Conservation (phyloP, 164 flowering plant species). For the Piper betle region DNA sequence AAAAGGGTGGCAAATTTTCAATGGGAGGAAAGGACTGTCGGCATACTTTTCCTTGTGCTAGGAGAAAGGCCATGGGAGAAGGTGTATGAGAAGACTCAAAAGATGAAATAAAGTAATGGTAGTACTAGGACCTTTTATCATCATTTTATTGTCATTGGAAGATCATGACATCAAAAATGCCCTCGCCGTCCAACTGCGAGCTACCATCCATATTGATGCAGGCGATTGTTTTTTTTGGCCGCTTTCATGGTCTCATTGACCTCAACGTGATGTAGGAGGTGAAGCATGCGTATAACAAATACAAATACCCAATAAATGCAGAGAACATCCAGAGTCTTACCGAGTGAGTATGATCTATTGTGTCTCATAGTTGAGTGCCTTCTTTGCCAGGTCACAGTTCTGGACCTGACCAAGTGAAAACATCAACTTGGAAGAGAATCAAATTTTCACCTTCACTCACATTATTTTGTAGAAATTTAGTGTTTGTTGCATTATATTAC, state of each 20-base stretch:
- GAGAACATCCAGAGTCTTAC: too few species aligned
- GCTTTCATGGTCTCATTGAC: background rate
- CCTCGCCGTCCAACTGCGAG: background rate
- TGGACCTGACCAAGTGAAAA: too few species aligned
- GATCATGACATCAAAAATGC: background rate
- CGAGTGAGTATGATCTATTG: too few species aligned
- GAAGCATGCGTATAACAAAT: background rate
- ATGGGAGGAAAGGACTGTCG: background rate
- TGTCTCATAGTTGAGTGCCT: too few species aligned
- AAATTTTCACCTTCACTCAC: too few species aligned
- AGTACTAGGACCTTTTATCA: background rate
- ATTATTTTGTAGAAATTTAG: too few species aligned
- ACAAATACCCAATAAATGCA: too few species aligned
- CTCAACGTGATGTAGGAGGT: background rate
- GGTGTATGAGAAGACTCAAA: background rate
- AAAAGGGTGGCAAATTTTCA: too few species aligned
- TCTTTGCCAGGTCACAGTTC: too few species aligned
- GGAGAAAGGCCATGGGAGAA: background rate
- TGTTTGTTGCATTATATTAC: too few species aligned
- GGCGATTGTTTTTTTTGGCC: background rate
- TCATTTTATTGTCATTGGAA: too few species aligned
- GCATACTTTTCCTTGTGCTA: background rate
- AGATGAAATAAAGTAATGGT: background rate
- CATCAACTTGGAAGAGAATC: too few species aligned
- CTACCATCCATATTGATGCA: background rate